Evolutionary conservation across 2,329 filamentous ascomycete species (phyloP), one percentile per base, ranked within the genome.

Genomic region (Pleoardoris graminearum): DNA sequence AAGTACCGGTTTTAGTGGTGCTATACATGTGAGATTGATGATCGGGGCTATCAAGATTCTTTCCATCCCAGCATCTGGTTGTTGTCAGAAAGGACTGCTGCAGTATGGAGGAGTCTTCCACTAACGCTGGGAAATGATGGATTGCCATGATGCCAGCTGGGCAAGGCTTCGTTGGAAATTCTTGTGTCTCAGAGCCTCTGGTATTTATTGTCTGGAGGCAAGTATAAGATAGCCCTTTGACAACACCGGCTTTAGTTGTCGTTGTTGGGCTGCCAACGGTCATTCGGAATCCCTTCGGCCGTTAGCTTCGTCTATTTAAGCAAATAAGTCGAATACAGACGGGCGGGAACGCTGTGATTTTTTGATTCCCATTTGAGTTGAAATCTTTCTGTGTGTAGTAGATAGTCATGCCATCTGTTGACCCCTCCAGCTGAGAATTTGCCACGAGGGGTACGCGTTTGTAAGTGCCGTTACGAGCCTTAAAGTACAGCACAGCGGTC

Each of bases 21-120:
- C 30, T n/a, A 4, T 87, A 88, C 56, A 96, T 82, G 69, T 97
- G 84, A 27, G 77, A 79, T 57, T 78, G 77, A 74, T 86, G 81
- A 63, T 86, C 77, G 0, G 59, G 17, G 2, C 79, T 77, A 60
- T 83, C 38, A 23, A 61, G 35, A 47, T 45, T 49, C 30, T 47
- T 22, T 17, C 58, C 35, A 50, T 61, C 43, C 58, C 35, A 59
- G 48, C 51, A 61, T 10, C 47, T 50, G 36, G 12, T 14, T 17
- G n/a, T 8, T 19, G 46, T 49, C 21, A 49, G 36, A 2, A 7
- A 42, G 14, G n/a, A 33, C 21, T 19, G n/a, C 3, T 27, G 10
- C 30, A 41, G 25, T 25, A 6, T 35, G 19, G 25, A 51, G 16
- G 7, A 27, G 8, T 8, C 10, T 3, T 22, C 27, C 14, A n/a